A percentile compares a stretch with the other conserved stretches of the same genome.
These are phyloP conservation scores for Sarocladium oryzae DNA, from an alignment of 2,329 filamentous ascomycete species.

Conservation along the genomic window DNA sequence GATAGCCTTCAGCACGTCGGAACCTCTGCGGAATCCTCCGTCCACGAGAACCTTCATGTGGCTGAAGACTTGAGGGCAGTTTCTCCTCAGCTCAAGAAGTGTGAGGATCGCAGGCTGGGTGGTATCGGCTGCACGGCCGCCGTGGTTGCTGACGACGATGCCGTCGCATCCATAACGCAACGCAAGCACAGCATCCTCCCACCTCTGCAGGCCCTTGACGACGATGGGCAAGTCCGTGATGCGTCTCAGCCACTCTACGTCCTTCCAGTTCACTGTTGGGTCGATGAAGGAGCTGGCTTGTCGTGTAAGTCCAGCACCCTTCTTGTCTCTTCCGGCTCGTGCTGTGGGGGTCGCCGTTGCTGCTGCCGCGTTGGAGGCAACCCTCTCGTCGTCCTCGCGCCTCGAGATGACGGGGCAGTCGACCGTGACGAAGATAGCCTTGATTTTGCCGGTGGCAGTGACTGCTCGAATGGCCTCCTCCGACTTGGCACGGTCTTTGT, in stretches of 20 bases:
- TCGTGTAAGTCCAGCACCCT: constrained; percentile 49
- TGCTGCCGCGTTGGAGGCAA: constrained; percentile 37
- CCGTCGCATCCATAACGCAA: constrained; percentile 57
- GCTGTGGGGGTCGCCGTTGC: constrained; percentile 39
- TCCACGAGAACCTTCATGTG: constrained; percentile 57
- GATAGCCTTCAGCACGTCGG: constrained; percentile 61
- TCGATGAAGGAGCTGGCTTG: constrained; percentile 53
- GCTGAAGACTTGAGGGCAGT: constrained; percentile 54
- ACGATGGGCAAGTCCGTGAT: constrained; percentile 35
- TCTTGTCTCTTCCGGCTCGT: constrained; percentile 41
- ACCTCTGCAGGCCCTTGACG: constrained; percentile 22
- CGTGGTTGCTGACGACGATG: constrained; percentile 66
- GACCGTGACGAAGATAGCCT: constrained; percentile 51
- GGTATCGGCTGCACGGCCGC: constrained; percentile 50
- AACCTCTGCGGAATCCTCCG: constrained; percentile 57
- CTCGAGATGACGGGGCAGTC: constrained; percentile 53
- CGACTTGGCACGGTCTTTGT: constrained; percentile 46
- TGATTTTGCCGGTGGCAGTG: constrained; percentile 34
- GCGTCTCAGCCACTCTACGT: constrained; percentile 54
- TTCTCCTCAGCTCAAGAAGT: constrained; percentile 56
- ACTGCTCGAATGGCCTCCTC: constrained; percentile 42
- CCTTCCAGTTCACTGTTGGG: constrained; percentile 53
- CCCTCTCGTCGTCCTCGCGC: constrained; percentile 40
- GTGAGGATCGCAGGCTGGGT: constrained; percentile 10
- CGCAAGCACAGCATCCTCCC: constrained; percentile 30